These are phyloP conservation scores for Luffa aegyptiaca DNA, from an alignment of 306 rosid genomes.

Conservation along the genomic window DNA sequence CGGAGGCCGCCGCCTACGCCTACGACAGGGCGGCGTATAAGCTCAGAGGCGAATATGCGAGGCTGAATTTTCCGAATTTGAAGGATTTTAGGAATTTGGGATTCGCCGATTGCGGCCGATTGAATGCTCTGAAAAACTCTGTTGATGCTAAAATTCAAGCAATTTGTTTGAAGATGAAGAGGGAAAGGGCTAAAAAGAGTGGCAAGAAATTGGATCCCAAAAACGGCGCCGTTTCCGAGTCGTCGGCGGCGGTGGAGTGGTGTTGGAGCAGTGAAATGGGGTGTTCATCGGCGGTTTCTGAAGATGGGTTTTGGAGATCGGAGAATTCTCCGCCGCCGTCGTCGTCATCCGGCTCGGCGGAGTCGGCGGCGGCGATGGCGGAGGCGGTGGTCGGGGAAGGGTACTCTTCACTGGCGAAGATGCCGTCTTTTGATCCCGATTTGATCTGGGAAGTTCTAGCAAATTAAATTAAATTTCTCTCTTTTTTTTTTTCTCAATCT, in stretches of 20 bases:
- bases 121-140: slow-evolving; percentile 50
- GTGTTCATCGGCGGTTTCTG: slow-evolving; percentile 44
- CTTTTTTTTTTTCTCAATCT: neutral
- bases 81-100: slow-evolving; percentile 68
- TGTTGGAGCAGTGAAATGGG: slow-evolving; percentile 32
- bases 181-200: slow-evolving; percentile 53
- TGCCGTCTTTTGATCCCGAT: slow-evolving; percentile 91
- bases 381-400: slow-evolving; percentile 24
- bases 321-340: slow-evolving; percentile 46
- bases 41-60: slow-evolving; percentile 91
- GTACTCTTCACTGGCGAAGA: slow-evolving; percentile 56
- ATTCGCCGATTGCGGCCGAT: slow-evolving; percentile 41
- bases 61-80: slow-evolving; percentile 77
- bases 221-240: neutral
- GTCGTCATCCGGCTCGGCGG: neutral
- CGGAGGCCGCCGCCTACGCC: slow-evolving; percentile 95
- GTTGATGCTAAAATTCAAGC: slow-evolving; percentile 93
- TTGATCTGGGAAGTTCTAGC: slow-evolving; percentile 95
- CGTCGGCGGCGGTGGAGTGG: slow-evolving; percentile 9
- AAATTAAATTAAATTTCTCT: slow-evolving; percentile 18
- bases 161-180: slow-evolving; percentile 70
- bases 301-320: slow-evolving; percentile 31
- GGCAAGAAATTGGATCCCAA: neutral
- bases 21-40: slow-evolving; percentile 90
- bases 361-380: neutral